Evolutionary conservation across 257 asterid species (phyloP), one percentile per base, ranked within the genome.

Genomic region (Haberlea rhodopensis): DNA sequence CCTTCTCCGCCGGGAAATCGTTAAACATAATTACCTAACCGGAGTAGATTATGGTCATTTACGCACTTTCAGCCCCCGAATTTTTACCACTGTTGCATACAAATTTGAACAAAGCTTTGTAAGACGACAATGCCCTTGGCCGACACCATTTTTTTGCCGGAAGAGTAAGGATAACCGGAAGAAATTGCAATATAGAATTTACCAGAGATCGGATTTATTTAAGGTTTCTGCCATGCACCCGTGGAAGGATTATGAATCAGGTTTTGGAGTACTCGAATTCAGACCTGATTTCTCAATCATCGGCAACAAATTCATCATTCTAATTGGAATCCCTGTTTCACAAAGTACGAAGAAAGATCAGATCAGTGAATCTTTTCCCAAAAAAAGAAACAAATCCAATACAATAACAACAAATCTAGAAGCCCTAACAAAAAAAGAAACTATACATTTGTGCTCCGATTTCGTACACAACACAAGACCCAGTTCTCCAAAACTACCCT

Each of bases 401-500:
- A n/a, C n/a, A n/a, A n/a, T n/a, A n/a, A n/a, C n/a, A n/a, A n/a
- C 15, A 54, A 26, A 31, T 15, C 5, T 19, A 54, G 64, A 2
- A 6, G 40, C 52, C 53, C 60, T 11, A 60, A 20, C 55, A 37
- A 40, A 25, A 68, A 19, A 26, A 24, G 60, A 58, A 71, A 43
- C 57, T 2, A 31, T 71, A 87, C 92, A 89, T 57, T 79, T 67
- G 18, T 73, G 25, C 45, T 78, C 84, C n/a, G 71, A 40, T 55
- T 22, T 65, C 8, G 71, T 74, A 63, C 73, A 45, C 15, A 87
- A 74, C 8, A 85, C 87, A 9, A 87, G 96, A 24, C 53, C 75
- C 20, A 90, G 90, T 45, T 86, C 89, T 53, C 90, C 92, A 23
- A 87, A 74, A 49, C 79, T 70, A 24, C 92, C 89, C 63, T 80